Percentiles rank a stretch among this genome's conserved stretches.
Conservation (phyloP, 1,139 yeast species). For the Geotrichum macrosporum region DNA sequence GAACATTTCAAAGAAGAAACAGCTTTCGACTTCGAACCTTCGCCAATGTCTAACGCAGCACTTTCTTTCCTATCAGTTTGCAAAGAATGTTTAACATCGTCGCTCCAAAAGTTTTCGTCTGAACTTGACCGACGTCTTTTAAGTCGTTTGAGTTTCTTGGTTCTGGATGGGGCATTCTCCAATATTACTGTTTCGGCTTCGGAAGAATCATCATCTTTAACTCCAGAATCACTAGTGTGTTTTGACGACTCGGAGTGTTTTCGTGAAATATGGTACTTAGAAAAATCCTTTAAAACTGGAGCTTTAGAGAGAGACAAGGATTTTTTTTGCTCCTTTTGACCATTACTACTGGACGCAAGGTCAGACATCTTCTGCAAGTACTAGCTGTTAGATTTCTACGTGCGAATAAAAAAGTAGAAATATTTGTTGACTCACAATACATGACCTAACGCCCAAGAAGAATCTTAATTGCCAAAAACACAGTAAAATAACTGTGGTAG, state of each 20-base stretch:
- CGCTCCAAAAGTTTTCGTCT: constrained; percentile 16
- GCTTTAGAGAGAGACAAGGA: not conserved
- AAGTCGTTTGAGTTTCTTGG: constrained; percentile 24
- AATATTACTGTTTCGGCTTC: constrained; percentile 41
- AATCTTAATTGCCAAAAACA: not conserved
- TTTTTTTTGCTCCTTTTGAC: not conserved
- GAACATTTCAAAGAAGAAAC: not conserved
- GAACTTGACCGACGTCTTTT: constrained; percentile 26
- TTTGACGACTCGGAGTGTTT: not conserved
- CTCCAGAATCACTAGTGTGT: not conserved
- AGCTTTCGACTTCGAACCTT: not conserved
- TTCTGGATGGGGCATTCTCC: constrained; percentile 24
- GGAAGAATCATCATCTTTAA: constrained; percentile 27
- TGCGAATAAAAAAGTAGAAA: too few relatives aligned
- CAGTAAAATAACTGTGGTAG: not conserved
- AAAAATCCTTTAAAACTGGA: not conserved
- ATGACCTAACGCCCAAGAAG: constrained; percentile 11
- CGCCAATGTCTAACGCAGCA: not conserved
- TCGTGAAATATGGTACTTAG: not conserved
- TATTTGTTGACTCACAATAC: constrained; percentile 5
- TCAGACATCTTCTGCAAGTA: constrained; percentile 9
- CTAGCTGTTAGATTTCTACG: not conserved
- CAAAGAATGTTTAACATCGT: constrained; percentile 4
- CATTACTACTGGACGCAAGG: constrained; percentile 13
- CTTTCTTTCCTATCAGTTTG: not conserved